A percentile compares a stretch with the other conserved stretches of the same genome.
Conservation (phyloP, 768 basidiomycete species). For the Podaxis sp. region DNA sequence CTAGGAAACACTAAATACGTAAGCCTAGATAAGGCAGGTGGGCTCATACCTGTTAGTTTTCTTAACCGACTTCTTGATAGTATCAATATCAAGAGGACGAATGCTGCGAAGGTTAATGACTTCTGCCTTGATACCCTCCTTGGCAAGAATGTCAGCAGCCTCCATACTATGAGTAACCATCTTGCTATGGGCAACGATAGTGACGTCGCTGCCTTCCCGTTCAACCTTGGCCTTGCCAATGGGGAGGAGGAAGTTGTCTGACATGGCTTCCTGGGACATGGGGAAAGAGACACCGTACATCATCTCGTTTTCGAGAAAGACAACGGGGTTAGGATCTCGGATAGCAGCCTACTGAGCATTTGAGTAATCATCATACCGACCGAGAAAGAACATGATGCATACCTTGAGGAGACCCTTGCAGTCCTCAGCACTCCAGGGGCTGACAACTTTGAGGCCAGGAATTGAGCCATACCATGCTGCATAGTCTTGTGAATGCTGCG, state of each 20-base stretch:
- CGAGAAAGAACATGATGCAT: slow-evolving; percentile 12
- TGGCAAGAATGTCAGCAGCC: slow-evolving; percentile 87
- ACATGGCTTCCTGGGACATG: slow-evolving; percentile 92
- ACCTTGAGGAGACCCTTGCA: slow-evolving; percentile 98
- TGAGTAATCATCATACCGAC: neutral
- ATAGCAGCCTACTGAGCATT: slow-evolving; percentile 69
- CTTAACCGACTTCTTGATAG: slow-evolving; percentile 95
- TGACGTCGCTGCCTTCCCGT: slow-evolving; percentile 87
- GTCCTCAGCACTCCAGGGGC: slow-evolving; percentile 98
- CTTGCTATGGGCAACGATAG: slow-evolving; percentile 96
- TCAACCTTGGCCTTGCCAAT: slow-evolving; percentile 99
- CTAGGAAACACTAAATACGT: slow-evolving; percentile 31
- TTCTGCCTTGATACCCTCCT: slow-evolving; percentile 97
- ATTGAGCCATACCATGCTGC: slow-evolving; percentile 92
- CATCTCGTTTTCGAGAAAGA: slow-evolving; percentile 99
- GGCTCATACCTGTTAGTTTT: slow-evolving; percentile 87
- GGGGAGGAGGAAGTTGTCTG: slow-evolving; percentile 90
- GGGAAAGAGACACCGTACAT: slow-evolving; percentile 97
- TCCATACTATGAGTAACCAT: slow-evolving; percentile 96
- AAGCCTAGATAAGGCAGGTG: neutral
- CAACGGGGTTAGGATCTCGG: slow-evolving; percentile 96
- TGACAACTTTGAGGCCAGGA: slow-evolving; percentile 96
- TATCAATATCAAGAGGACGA: slow-evolving; percentile 95
- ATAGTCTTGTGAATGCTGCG: slow-evolving; percentile 98
- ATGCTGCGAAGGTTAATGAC: slow-evolving; percentile 96